Evolutionary conservation across 331 rosid species (phyloP).

Genomic region (Dryas integrifolia): DNA sequence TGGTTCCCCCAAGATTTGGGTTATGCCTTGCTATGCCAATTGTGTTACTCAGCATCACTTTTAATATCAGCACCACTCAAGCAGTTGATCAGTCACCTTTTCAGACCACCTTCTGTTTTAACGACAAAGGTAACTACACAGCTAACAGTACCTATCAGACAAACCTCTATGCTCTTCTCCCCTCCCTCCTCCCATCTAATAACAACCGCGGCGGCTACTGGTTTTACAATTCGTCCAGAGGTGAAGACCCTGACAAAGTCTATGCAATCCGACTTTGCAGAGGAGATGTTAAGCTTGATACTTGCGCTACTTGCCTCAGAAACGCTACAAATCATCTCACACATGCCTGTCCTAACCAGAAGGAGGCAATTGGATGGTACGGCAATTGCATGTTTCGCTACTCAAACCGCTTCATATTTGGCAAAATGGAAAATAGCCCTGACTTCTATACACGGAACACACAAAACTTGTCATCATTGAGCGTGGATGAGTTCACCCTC

Average conservation of each 20-base stretch:
- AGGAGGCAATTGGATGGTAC: conserved; percentile 31
- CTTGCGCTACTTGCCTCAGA: conserved; percentile 3
- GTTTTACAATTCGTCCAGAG: conserved; percentile 3
- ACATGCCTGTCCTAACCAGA: conserved; percentile 1
- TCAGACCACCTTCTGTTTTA: not conserved
- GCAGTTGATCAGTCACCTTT: not conserved
- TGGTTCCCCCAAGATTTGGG: too few relatives aligned
- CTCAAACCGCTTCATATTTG: conserved; percentile 24
- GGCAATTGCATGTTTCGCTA: conserved; percentile 46
- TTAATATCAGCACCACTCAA: too few relatives aligned
- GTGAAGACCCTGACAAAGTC: not conserved
- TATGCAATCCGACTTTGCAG: conserved; percentile 13
- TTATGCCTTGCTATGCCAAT: too few relatives aligned
- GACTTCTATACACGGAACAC: rapidly evolving
- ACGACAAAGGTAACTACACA: not conserved
- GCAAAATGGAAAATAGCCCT: not conserved
- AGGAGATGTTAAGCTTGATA: not conserved
- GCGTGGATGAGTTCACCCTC: conserved; percentile 5
- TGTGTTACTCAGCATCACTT: too few relatives aligned
- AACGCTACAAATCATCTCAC: not conserved
- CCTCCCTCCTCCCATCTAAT: not conserved
- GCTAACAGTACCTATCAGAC: not conserved
- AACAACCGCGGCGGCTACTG: not conserved
- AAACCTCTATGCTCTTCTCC: not conserved
- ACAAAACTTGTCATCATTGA: not conserved